These are phyloP conservation scores for Phialocephala subalpina DNA, from an alignment of 2,329 filamentous ascomycete species.

Conservation along the genomic window DNA sequence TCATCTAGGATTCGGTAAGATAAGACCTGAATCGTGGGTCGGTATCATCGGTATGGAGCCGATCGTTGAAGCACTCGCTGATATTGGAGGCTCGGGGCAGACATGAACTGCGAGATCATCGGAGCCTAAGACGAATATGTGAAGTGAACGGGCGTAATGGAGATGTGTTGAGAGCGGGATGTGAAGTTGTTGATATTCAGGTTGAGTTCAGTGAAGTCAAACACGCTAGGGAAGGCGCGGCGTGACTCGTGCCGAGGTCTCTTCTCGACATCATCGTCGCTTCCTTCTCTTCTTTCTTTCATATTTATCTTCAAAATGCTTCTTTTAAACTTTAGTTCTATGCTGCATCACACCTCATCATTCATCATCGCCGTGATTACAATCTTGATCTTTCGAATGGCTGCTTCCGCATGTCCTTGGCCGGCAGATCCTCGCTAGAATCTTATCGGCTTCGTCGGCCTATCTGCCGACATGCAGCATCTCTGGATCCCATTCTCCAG, in stretches of 20 bases:
- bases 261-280: neutral
- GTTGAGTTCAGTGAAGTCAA: neutral
- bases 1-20: slow-evolving; percentile 1
- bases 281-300: neutral
- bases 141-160: neutral
- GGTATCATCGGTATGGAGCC: neutral
- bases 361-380: neutral
- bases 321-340: neutral
- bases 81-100: too few species aligned
- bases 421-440: neutral
- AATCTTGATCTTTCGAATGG: neutral
- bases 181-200: neutral
- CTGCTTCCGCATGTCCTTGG: neutral
- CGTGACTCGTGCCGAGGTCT: neutral
- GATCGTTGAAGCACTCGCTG: neutral
- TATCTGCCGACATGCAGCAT: neutral
- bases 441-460: neutral
- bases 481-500: neutral
- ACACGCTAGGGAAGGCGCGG: neutral
- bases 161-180: neutral
- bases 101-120: too few species aligned
- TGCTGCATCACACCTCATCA: neutral
- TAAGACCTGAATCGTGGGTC: neutral
- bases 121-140: too few species aligned
- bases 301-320: neutral